phyloP scores from a whole-genome alignment of 345 rosid genomes.

The Dimocarpus longan region DNA sequence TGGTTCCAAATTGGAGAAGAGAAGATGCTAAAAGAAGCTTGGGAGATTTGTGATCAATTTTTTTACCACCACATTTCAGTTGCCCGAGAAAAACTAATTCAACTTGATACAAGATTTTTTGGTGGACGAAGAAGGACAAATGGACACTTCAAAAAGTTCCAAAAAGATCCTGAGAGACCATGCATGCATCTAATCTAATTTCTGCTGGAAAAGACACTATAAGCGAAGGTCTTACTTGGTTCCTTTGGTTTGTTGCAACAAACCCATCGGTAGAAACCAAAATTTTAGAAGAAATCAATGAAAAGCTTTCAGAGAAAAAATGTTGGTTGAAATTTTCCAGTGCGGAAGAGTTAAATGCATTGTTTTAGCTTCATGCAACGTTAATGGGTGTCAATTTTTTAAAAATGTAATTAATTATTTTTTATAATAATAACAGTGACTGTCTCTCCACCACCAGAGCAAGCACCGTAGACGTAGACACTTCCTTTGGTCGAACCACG shows the following conservation, averaged over 20 bases:
- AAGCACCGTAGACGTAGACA: too few relatives aligned
- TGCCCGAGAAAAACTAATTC: slow-evolving; percentile 5
- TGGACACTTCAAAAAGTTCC: neutral
- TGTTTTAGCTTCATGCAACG: slow-evolving; percentile 30
- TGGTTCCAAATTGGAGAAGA: slow-evolving; percentile 35
- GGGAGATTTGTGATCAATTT: slow-evolving; percentile 18
- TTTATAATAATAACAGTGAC: too few relatives aligned
- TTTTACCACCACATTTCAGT: slow-evolving; percentile 14
- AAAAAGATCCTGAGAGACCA: slow-evolving; percentile 28
- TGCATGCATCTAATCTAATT: slow-evolving; percentile 28
- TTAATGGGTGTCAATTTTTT: too few relatives aligned
- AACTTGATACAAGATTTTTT: slow-evolving; percentile 28
- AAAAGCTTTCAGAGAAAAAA: neutral
- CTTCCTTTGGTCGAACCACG: too few relatives aligned
- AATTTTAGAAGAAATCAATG: slow-evolving; percentile 26
- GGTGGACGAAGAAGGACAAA: neutral
- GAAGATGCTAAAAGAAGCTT: slow-evolving; percentile 21
- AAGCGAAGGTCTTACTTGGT: slow-evolving; percentile 39
- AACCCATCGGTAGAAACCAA: slow-evolving; percentile 36
- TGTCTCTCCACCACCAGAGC: too few relatives aligned
- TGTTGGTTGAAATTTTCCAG: neutral
- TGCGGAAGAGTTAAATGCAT: slow-evolving; percentile 10
- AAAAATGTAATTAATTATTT: too few relatives aligned
- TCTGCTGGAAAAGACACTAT: slow-evolving; percentile 49
- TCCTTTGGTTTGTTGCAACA: slow-evolving; percentile 38